Evolutionary conservation across 2,329 filamentous ascomycete species (phyloP).

Genomic region (Aspergillus ruber): DNA sequence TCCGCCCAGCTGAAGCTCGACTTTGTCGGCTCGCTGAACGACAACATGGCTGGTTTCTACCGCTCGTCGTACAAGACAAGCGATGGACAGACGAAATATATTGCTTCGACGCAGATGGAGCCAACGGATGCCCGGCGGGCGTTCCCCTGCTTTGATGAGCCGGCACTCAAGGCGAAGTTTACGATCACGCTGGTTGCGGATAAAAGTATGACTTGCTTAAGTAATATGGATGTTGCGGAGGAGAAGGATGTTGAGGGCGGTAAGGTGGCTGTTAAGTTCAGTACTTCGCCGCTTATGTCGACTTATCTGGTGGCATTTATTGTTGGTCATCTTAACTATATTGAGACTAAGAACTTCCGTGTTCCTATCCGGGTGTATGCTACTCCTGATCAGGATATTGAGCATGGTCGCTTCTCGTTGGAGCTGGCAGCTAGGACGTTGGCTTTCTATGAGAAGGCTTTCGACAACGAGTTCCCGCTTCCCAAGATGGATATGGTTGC

Average conservation of each 20-base stretch:
- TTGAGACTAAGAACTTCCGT: constrained; percentile 86
- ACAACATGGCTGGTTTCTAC: constrained; percentile 98
- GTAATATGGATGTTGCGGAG: constrained; percentile 90
- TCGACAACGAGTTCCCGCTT: constrained; percentile 77
- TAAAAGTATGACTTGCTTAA: constrained; percentile 82
- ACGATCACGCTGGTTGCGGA: constrained; percentile 87
- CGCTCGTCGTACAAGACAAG: constrained; percentile 83
- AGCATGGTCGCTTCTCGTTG: constrained; percentile 84
- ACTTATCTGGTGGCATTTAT: constrained; percentile 94
- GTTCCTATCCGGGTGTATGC: constrained; percentile 92
- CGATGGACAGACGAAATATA: constrained; percentile 70
- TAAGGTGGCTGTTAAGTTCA: constrained; percentile 86
- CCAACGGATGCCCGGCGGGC: constrained; percentile 86
- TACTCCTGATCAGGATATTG: constrained; percentile 80
- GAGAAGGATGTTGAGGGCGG: constrained; percentile 65
- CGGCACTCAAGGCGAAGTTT: constrained; percentile 86
- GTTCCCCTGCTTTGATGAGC: constrained; percentile 96
- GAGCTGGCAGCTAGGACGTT: constrained; percentile 84
- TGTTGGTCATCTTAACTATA: constrained; percentile 86
- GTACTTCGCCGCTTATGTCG: constrained; percentile 87
- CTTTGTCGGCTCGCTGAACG: constrained; percentile 75
- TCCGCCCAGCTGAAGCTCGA: constrained; percentile 72
- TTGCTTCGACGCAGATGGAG: constrained; percentile 95
- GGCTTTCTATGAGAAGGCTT: constrained; percentile 92
- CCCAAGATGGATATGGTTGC: constrained; percentile 97